Percentiles rank a stretch among this genome's conserved stretches.
Conservation (phyloP, 306 rosid genomes). For the Gillenia trifoliata region DNA sequence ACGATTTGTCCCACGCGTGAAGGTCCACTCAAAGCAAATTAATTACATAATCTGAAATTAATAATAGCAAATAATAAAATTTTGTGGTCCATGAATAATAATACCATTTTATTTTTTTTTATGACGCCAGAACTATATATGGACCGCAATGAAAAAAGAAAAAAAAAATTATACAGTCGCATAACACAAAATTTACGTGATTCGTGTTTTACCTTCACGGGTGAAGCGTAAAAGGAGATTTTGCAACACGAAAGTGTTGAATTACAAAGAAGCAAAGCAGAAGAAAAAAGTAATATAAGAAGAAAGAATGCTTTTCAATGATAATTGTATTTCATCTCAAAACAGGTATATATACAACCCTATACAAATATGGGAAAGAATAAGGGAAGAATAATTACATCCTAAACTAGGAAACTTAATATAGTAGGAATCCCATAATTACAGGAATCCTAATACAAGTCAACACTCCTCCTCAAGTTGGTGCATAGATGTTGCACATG, state of each 20-base stretch:
- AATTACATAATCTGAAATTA: not conserved
- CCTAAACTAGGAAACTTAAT: too few relatives aligned
- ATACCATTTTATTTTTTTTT: not conserved
- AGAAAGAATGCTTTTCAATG: too few relatives aligned
- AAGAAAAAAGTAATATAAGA: too few relatives aligned
- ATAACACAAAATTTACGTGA: not conserved
- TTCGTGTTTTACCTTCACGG: not conserved
- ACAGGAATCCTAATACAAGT: too few relatives aligned
- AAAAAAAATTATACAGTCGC: not conserved
- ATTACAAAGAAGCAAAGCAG: not conserved
- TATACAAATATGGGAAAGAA: too few relatives aligned
- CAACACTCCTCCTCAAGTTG: too few relatives aligned
- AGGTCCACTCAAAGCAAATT: conserved; percentile 15
- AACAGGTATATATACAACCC: too few relatives aligned
- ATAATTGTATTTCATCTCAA: too few relatives aligned
- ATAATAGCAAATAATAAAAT: not conserved
- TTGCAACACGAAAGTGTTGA: not conserved
- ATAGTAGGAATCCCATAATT: too few relatives aligned
- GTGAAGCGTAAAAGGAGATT: not conserved
- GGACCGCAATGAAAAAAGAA: not conserved
- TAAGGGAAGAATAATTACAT: too few relatives aligned
- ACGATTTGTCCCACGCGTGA: conserved; percentile 21
- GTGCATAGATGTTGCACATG: too few relatives aligned
- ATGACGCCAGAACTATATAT: not conserved
- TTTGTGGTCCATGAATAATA: not conserved